phyloP scores from a whole-genome alignment of 768 basidiomycete genomes.

The Lactifluus echinatus region DNA sequence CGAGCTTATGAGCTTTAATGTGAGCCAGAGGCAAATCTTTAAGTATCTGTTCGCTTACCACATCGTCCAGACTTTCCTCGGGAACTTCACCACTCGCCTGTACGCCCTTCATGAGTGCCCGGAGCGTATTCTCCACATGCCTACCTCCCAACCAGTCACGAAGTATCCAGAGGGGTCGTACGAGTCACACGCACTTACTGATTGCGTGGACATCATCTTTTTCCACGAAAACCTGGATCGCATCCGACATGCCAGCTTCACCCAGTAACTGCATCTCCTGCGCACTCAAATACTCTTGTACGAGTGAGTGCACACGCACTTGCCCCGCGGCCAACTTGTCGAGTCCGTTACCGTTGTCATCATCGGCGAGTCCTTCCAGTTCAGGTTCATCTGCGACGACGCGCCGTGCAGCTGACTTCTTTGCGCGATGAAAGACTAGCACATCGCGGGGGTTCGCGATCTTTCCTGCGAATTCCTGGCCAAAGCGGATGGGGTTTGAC shows the following conservation, averaged over 20 bases:
- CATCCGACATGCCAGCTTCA: constrained; percentile 86
- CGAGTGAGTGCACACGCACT: constrained; percentile 81
- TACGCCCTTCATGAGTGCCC: constrained; percentile 57
- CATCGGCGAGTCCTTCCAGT: constrained; percentile 51
- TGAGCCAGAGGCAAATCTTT: background rate
- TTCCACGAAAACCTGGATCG: constrained; percentile 92
- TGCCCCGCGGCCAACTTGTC: constrained; percentile 43
- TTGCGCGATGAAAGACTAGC: constrained; percentile 81
- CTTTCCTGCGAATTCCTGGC: constrained; percentile 85
- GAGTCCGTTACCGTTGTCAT: constrained; percentile 13
- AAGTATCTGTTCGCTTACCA: constrained; percentile 36
- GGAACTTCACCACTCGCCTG: constrained; percentile 54
- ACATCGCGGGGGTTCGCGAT: constrained; percentile 94
- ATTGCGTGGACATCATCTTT: constrained; percentile 97
- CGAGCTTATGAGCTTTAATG: constrained; percentile 37
- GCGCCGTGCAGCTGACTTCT: constrained; percentile 43
- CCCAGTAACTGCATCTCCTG: constrained; percentile 90
- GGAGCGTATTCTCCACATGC: constrained; percentile 55
- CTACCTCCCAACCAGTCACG: constrained; percentile 30
- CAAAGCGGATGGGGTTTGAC: constrained; percentile 94
- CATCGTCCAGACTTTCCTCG: constrained; percentile 69
- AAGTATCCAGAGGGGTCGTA: background rate
- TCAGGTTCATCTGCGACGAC: constrained; percentile 70
- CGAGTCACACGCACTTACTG: constrained; percentile 49
- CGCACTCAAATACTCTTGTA: constrained; percentile 83